Base-by-base conservation (phyloP, 2,329 filamentous ascomycete species). In the Alternaria triticimaculans region DNA sequence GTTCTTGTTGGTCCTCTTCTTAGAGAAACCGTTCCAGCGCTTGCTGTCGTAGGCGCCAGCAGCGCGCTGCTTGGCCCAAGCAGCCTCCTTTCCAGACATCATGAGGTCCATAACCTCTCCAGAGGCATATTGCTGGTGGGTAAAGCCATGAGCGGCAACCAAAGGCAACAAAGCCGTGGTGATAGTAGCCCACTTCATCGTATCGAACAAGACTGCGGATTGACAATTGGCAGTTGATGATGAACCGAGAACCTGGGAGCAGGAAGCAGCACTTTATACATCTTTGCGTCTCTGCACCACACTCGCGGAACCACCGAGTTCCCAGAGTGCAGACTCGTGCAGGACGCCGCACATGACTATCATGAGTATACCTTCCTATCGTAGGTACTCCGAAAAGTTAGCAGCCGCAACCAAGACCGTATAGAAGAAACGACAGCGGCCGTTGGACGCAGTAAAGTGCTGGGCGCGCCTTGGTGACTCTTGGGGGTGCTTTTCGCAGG, bases 31-130 rank as follows among this genome's bases (percentile, higher is more conserved):
- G 12, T 70, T 73, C 74, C 74, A 78, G 53, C 62, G 73, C 62
- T 71, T 75, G 68, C 62, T 74, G 65, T 77, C 74, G 60, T 74
- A 78, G 37, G 66, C 58, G 50, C 76, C 76, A 56, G 75, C 74
- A 46, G 73, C 73, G 45, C 73, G 75, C 30, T 74, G 67, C 53
- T 73, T 70, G 3, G 75, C 75, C 76, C 76, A 78, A 15, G 74
- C 73, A 58, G 72, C 54, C 72, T 78, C 76, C 62, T 78, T 78
- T 10, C 69, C 67, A 15, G 50, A 55, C 76, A 78, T 79, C 76
- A 79, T 79, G 50, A 72, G 66, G 20, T 70, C 66, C 76, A 79
- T 78, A 55, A 79, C 75, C 41, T 70, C 69, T 57, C 76, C 76
- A 43, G 74, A 77, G 49, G 70, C 70, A 66, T 78, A 79, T 57